Conservation (phyloP, 345 rosid genomes). For the Combretum micranthum region DNA sequence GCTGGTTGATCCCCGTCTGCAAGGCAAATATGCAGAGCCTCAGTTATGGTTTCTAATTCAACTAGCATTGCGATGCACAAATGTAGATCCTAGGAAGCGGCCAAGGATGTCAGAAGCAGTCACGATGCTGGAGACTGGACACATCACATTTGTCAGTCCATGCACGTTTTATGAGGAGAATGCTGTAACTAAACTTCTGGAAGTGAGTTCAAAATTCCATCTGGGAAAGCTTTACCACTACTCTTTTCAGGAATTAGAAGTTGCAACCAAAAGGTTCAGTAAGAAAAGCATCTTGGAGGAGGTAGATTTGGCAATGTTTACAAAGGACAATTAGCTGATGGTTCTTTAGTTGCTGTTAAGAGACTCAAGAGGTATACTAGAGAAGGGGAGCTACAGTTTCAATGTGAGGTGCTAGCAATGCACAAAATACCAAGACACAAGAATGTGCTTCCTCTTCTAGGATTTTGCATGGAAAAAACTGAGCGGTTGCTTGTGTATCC, state of each 20-base stretch:
- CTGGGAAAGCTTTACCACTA: no score
- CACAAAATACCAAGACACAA: not conserved
- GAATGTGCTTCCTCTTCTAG: slow-evolving; percentile 11
- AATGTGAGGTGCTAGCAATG: slow-evolving; percentile 9
- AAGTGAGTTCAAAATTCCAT: no score
- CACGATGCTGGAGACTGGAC: not conserved
- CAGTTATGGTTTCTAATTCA: not conserved
- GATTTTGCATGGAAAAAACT: slow-evolving; percentile 18
- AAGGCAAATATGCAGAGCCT: not conserved
- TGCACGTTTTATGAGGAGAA: no score
- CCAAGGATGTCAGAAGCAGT: slow-evolving; percentile 2
- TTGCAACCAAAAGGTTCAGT: not conserved
- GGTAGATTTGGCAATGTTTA: slow-evolving; percentile 21
- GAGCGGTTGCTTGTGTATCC: slow-evolving; percentile 19
- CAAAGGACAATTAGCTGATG: slow-evolving; percentile 19
- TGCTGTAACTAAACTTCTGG: no score
- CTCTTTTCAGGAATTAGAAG: not conserved
- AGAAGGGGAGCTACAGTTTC: slow-evolving; percentile 18
- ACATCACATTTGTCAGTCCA: no score
- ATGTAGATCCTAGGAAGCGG: not conserved
- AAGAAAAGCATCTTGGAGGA: slow-evolving; percentile 4
- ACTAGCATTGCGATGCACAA: not conserved
- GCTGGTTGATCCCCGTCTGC: not conserved
- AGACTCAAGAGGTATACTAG: slow-evolving; percentile 18
- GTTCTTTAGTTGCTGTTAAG: slow-evolving; percentile 19